phyloP scores from a whole-genome alignment of 1,284 basidiomycete genomes.

The Ustilago shanxiensis region DNA sequence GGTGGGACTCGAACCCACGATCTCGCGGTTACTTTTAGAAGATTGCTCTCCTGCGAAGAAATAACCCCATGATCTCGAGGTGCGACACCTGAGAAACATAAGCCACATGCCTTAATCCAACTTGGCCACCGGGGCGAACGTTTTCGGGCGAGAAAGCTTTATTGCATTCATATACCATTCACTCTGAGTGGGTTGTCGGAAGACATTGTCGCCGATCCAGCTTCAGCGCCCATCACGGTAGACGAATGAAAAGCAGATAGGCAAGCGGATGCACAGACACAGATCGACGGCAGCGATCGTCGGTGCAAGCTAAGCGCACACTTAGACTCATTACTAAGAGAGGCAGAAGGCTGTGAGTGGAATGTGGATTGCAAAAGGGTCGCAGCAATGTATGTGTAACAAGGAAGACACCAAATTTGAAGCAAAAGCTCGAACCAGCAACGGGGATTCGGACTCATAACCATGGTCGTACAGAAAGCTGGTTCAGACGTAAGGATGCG shows the following conservation, averaged over 20 bases:
- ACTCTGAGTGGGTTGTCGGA: too few relatives aligned
- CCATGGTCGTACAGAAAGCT: background rate
- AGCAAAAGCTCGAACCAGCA: background rate
- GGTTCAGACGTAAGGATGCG: background rate
- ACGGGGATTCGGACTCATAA: background rate
- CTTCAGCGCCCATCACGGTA: too few relatives aligned
- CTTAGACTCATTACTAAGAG: background rate
- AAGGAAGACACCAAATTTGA: background rate
- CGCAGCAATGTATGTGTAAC: slow-evolving; percentile 3
- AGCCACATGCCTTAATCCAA: slow-evolving; percentile 59
- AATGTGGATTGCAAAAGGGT: slow-evolving; percentile 6
- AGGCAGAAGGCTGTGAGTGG: slow-evolving; percentile 9
- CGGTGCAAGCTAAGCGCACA: background rate
- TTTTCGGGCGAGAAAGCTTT: slow-evolving; percentile 43
- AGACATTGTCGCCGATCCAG: too few relatives aligned
- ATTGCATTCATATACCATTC: slow-evolving; percentile 9
- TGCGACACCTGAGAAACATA: slow-evolving; percentile 38
- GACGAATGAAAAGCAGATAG: background rate
- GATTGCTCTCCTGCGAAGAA: slow-evolving; percentile 31
- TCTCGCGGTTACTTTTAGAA: slow-evolving; percentile 49
- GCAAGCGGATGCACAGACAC: background rate
- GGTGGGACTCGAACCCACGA: slow-evolving; percentile 59
- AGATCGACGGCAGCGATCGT: background rate
- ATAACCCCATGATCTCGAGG: slow-evolving; percentile 34
- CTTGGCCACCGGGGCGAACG: slow-evolving; percentile 51